These are phyloP conservation scores for Hanseniaspora pseudoguilliermondii DNA, from an alignment of 805 yeast species.

Conservation along the genomic window DNA sequence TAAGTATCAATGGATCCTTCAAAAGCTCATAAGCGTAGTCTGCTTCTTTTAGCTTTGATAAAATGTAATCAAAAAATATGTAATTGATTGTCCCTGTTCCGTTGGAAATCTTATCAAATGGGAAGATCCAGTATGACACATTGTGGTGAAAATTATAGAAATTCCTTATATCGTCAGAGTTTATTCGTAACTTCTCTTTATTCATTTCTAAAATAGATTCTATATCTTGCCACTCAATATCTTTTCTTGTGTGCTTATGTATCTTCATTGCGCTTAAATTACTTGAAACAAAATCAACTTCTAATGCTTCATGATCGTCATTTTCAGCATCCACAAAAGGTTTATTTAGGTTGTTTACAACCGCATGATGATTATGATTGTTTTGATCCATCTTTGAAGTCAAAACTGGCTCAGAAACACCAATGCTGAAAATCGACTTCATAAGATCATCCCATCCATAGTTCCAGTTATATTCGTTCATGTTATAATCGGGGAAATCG, in stretches of 20 bases:
- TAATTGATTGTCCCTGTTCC: conserved; percentile 14
- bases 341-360: not conserved
- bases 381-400: not conserved
- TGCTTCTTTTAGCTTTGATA: not conserved
- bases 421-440: not conserved
- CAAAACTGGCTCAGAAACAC: not conserved
- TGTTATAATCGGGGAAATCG: not conserved
- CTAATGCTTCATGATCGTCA: conserved; percentile 11
- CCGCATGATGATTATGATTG: not conserved
- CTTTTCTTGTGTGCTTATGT: not conserved
- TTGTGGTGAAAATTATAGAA: conserved; percentile 15
- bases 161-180: conserved; percentile 13
- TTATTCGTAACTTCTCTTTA: not conserved
- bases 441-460: conserved; percentile 4
- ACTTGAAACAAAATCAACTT: not conserved
- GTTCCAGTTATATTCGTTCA: not conserved
- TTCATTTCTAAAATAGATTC: not conserved
- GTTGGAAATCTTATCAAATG: conserved; percentile 13
- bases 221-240: conserved; percentile 13
- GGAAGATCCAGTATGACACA: conserved; percentile 17
- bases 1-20: conserved; percentile 5
- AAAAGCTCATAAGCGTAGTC: not conserved
- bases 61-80: conserved; percentile 8
- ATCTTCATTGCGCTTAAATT: not conserved
- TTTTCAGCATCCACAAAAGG: not conserved